These are phyloP conservation scores for Ilyonectria destructans DNA, from an alignment of 2,329 filamentous ascomycete species.

Conservation along the genomic window DNA sequence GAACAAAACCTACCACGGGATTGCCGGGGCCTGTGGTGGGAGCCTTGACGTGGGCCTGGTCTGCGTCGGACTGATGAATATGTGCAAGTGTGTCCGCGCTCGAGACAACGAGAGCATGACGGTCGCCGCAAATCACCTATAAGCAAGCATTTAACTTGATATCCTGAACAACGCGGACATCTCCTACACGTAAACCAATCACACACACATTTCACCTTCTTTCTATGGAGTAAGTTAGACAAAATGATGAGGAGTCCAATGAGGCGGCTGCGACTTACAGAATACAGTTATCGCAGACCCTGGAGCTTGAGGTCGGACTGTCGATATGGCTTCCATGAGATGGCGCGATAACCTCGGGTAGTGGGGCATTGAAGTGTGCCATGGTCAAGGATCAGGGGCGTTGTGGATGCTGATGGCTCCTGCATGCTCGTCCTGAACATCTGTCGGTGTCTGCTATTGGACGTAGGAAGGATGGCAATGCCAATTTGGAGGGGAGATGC, in stretches of 20 bases:
- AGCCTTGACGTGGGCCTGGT: neutral
- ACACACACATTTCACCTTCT: constrained; percentile 6
- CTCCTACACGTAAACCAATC: neutral
- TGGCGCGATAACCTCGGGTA: too few species aligned
- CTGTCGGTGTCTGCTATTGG: too few species aligned
- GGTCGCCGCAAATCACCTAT: neutral
- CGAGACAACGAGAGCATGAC: neutral
- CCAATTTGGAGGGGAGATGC: too few species aligned
- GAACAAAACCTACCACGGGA: neutral
- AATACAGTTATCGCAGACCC: constrained; percentile 7
- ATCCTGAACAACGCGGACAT: too few species aligned
- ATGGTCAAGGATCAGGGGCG: too few species aligned
- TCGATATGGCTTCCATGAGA: neutral
- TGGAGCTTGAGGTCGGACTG: neutral
- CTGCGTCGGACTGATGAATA: constrained; percentile 4
- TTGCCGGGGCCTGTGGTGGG: neutral
- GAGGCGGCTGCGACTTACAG: neutral
- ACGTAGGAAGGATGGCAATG: too few species aligned
- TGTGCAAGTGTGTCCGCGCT: constrained; percentile 1
- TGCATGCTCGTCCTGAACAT: too few species aligned
- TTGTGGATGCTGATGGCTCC: too few species aligned
- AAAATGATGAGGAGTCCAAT: neutral
- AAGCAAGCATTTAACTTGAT: too few species aligned
- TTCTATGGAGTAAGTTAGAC: neutral
- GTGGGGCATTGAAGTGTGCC: too few species aligned